phyloP scores from a whole-genome alignment of 2,329 filamentous ascomycete species.

The Pyricularia sp. region DNA sequence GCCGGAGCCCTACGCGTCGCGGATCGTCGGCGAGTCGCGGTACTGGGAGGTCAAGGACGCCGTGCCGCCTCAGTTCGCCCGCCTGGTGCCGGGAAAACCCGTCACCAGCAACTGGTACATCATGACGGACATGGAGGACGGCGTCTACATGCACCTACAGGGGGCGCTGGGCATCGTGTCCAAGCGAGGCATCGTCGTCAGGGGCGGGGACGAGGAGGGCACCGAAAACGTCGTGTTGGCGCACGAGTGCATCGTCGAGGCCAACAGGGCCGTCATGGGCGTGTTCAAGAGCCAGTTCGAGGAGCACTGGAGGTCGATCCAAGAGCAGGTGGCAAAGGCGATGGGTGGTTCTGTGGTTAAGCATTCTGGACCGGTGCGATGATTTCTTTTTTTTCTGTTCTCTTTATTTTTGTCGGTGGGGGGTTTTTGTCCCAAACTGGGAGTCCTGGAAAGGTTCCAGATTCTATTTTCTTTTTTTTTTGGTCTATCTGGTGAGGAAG shows the following conservation, averaged over 20 bases:
- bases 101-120: conserved; percentile 1
- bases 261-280: conserved; percentile 2
- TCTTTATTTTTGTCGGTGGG: no score
- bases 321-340: not conserved
- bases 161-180: not conserved
- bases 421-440: no score
- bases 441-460: no score
- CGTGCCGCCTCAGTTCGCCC: not conserved
- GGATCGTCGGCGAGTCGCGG: not conserved
- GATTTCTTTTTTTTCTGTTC: not conserved
- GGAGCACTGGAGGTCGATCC: conserved; percentile 5
- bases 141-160: not conserved
- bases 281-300: conserved; percentile 3
- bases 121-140: conserved; percentile 2
- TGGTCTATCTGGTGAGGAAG: not conserved
- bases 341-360: conserved; percentile 3
- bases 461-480: no score
- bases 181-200: not conserved
- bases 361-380: not conserved
- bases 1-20: not conserved
- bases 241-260: not conserved
- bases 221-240: not conserved
- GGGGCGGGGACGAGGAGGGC: not conserved
- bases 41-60: conserved; percentile 4
- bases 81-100: not conserved